phyloP scores from a whole-genome alignment of 73 alveolate genomes.

The Paramecium sonneborni region DNA sequence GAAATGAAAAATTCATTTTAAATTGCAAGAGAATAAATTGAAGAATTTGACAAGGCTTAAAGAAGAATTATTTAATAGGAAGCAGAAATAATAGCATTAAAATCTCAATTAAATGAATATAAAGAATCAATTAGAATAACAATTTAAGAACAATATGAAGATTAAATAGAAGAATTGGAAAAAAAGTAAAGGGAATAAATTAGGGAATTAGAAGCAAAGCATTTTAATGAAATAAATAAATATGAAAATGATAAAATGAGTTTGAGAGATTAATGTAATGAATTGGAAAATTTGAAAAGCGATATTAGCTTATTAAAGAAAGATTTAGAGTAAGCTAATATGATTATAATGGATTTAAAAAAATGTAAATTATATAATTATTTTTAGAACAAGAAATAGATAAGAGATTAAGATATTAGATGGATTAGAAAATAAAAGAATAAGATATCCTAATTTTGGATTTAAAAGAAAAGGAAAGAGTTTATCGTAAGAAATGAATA shows the following conservation, averaged over 20 bases:
- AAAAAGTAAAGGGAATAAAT: conserved; percentile 1
- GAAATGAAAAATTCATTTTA: conserved; percentile 52
- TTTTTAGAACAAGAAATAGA: conserved; percentile 46
- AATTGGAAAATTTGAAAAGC: not conserved
- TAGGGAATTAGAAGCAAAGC: not conserved
- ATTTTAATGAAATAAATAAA: not conserved
- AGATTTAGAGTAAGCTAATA: conserved; percentile 15
- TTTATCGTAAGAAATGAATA: conserved; percentile 48
- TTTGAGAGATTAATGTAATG: conserved; percentile 20
- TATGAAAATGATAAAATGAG: conserved; percentile 35
- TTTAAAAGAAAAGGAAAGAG: conserved; percentile 51
- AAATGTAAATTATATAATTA: not conserved
- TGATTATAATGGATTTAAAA: conserved; percentile 52
- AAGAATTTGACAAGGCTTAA: conserved; percentile 6
- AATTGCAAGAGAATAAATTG: conserved; percentile 23
- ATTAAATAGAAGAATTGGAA: conserved; percentile 43
- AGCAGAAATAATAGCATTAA: conserved; percentile 31
- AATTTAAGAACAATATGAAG: conserved; percentile 57
- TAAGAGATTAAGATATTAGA: conserved; percentile 31
- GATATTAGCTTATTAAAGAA: conserved; percentile 31
- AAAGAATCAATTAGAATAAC: conserved; percentile 13
- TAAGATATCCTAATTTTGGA: conserved; percentile 52
- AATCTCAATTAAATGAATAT: conserved; percentile 2
- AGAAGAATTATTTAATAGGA: conserved; percentile 26
- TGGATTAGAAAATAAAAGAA: conserved; percentile 51